A percentile compares a stretch with the other conserved stretches of the same genome.
These are phyloP conservation scores for Bigelowiella natans DNA, from an alignment of 78 protist genomes.

Conservation along the genomic window DNA sequence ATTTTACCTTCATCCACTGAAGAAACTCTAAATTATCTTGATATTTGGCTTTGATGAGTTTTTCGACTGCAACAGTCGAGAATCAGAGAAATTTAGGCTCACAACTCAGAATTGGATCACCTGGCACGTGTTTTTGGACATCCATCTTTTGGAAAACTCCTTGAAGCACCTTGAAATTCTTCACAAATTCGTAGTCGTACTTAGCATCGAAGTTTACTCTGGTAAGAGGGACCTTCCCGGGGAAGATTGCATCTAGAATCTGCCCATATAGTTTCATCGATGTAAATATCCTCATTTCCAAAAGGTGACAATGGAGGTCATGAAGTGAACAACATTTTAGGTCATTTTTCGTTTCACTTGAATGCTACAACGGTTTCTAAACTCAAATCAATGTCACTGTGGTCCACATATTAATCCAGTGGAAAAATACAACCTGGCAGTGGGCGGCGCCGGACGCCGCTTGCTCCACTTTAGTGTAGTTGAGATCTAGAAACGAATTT, in stretches of 20 bases:
- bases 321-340: too few species aligned
- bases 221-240: constrained; percentile 20
- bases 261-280: neutral
- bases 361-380: too few species aligned
- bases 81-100: neutral
- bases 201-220: constrained; percentile 32
- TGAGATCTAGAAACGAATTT: neutral
- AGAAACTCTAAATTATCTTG: constrained; percentile 38
- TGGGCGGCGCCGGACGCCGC: neutral
- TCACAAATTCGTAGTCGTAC: constrained; percentile 29
- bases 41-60: constrained; percentile 32
- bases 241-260: constrained; percentile 11
- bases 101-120: neutral
- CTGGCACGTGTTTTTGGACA: constrained; percentile 7
- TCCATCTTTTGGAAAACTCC: constrained; percentile 18
- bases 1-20: constrained; percentile 2
- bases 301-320: too few species aligned
- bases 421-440: neutral
- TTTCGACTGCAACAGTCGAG: constrained; percentile 22
- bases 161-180: constrained; percentile 40
- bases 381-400: too few species aligned
- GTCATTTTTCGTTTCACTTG: too few species aligned
- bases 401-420: too few species aligned
- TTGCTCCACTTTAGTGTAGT: constrained; percentile 20
- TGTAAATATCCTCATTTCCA: too few species aligned